Evolutionary conservation across 1,284 basidiomycete genomes (phyloP), one percentile per base, ranked within the genome.

Genomic region (Coniferiporia sulphurascens): DNA sequence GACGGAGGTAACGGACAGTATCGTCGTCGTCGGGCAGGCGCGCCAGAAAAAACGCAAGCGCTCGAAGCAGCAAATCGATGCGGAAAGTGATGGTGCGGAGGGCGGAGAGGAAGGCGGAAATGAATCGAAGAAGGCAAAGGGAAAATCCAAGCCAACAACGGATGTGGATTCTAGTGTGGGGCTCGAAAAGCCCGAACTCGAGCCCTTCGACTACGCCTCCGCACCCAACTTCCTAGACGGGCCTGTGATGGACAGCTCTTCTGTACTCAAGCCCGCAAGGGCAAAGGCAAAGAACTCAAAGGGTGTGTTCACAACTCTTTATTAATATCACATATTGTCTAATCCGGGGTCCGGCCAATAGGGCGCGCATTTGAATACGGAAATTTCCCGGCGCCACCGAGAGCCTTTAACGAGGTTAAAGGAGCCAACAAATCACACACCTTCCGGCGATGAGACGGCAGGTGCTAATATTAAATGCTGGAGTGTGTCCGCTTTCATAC

Each of bases 211-310:
- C 73, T 95, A 94, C 70, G 73, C 80, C 2, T 73, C 77, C 4
- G 84, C 82, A 45, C 83, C 89, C 9, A 93, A 93, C 69, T 82
- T 95, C 58, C 74, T 96, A 62, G 94, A 96, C 67, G 80, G 77
- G 53, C 56, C 64, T 46, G 63, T 65, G 34, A 73, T 76, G 59
- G 75, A 76, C 56, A 68, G 64, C 48, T 69, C 66, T 61, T 65
- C 73, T 48, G 70, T 65, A 60, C 71, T 68, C 66, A 74, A 70
- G 63, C 75, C 74, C 64, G 82, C 78, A 68, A 78, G 75, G 63
- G 74, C 75, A 65, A 83, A 76, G 68, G 74, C 76, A 63, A 75
- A 73, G 52, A 76, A 22, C 44, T 48, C 34, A 15, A 58, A 78
- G 73, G 80, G 83, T 85, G 65, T 46, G 78, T 43, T 41, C 12